Conservation (phyloP, 306 rosid species). For the Senna siamea region DNA sequence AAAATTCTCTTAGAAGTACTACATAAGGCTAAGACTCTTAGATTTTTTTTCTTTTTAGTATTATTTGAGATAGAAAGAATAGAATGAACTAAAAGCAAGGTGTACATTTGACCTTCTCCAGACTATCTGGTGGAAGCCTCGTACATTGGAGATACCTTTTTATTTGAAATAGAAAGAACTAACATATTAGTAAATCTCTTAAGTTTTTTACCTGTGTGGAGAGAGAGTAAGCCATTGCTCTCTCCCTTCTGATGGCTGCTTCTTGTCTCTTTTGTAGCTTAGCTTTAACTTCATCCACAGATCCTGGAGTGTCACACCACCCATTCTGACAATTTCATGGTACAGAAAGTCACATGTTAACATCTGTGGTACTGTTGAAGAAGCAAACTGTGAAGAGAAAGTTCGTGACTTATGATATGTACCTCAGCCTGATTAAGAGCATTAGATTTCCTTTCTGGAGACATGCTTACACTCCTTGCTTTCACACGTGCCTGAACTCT, state of each 20-base stretch:
- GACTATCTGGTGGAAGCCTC: too few relatives aligned
- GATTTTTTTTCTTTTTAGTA: too few relatives aligned
- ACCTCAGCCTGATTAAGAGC: constrained; percentile 64
- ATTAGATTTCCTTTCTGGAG: constrained; percentile 59
- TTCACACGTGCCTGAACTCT: constrained; percentile 76
- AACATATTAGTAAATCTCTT: not conserved
- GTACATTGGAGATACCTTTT: too few relatives aligned
- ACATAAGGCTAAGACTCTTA: too few relatives aligned
- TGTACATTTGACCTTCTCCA: too few relatives aligned
- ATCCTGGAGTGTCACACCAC: constrained; percentile 84
- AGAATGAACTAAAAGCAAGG: too few relatives aligned
- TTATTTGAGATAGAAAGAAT: too few relatives aligned
- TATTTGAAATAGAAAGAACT: too few relatives aligned
- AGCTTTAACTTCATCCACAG: constrained; percentile 65
- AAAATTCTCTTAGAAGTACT: too few relatives aligned
- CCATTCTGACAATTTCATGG: constrained; percentile 56
- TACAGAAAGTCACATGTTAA: constrained; percentile 20
- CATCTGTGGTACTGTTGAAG: not conserved
- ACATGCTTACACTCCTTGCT: constrained; percentile 60
- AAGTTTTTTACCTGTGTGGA: constrained; percentile 76
- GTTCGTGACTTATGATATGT: too few relatives aligned
- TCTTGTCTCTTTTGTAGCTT: constrained; percentile 78
- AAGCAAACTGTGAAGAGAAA: too few relatives aligned
- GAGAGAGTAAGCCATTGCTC: constrained; percentile 77
- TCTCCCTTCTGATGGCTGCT: constrained; percentile 81